A percentile compares a stretch with the other conserved stretches of the same genome.
These are phyloP conservation scores for Pezicula neosporulosa DNA, from an alignment of 2,329 filamentous ascomycete genomes.

Conservation along the genomic window DNA sequence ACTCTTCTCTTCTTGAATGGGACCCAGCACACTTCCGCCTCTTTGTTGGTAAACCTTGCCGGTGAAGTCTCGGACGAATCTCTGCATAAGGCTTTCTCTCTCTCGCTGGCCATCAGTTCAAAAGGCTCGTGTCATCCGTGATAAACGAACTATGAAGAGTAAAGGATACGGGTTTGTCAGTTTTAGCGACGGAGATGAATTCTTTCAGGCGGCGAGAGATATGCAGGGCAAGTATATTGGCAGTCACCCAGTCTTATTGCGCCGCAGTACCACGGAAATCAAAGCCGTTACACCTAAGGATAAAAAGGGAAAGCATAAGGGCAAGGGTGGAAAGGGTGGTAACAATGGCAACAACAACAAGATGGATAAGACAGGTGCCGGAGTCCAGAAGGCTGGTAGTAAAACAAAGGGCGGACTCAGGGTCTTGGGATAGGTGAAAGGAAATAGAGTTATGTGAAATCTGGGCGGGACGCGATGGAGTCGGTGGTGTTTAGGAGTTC, in stretches of 20 bases:
- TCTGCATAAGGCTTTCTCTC: conserved; percentile 90
- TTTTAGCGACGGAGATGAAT: conserved; percentile 93
- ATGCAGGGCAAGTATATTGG: conserved; percentile 99
- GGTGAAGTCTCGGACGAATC: conserved; percentile 97
- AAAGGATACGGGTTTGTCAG: conserved; percentile 96
- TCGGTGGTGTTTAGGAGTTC: no score
- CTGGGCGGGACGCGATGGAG: no score
- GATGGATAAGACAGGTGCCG: conserved; percentile 38
- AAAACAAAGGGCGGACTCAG: conserved; percentile 66
- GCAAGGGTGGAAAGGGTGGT: conserved; percentile 34
- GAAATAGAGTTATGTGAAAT: neutral
- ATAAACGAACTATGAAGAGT: conserved; percentile 94
- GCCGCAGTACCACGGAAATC: conserved; percentile 89
- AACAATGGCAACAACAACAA: conserved; percentile 31
- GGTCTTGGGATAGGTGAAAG: conserved; percentile 47
- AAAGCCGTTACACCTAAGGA: conserved; percentile 70
- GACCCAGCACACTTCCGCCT: conserved; percentile 91
- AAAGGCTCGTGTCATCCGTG: conserved; percentile 89
- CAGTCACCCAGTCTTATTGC: conserved; percentile 85
- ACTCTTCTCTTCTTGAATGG: conserved; percentile 88
- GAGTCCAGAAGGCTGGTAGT: conserved; percentile 58
- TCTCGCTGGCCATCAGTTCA: conserved; percentile 82
- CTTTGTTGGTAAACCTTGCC: conserved; percentile 95
- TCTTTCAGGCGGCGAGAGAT: conserved; percentile 92
- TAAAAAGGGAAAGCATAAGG: conserved; percentile 40